Evolutionary conservation across 768 basidiomycete genomes (phyloP).

Genomic region (Sistotremastrum niveocremeum): DNA sequence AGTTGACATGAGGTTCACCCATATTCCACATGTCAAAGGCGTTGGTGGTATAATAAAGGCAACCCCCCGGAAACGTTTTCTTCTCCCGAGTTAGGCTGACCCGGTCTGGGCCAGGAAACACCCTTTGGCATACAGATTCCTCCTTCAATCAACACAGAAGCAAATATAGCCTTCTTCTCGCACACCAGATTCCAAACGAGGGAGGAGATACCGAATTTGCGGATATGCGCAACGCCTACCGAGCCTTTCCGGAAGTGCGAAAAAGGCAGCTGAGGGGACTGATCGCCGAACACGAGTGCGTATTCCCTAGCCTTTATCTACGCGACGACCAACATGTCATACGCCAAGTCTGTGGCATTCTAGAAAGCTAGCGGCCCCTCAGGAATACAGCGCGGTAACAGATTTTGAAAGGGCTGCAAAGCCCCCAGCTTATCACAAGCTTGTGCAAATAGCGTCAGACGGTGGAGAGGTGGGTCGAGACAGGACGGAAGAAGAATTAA

Average conservation of each 20-base stretch:
- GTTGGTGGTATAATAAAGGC: conserved; percentile 12
- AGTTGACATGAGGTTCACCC: background rate
- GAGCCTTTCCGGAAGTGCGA: conserved; percentile 13
- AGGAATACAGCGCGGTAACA: conserved; percentile 8
- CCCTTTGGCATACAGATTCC: conserved; percentile 14
- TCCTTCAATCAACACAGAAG: conserved; percentile 13
- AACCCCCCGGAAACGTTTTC: background rate
- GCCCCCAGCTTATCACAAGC: conserved; percentile 11
- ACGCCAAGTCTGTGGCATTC: conserved; percentile 10
- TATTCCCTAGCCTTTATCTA: background rate
- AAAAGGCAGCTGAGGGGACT: conserved; percentile 10
- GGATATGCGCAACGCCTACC: conserved; percentile 14
- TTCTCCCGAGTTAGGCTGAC: background rate
- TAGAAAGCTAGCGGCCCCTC: conserved; percentile 10
- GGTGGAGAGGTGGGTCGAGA: conserved; percentile 3
- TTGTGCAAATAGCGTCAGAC: conserved; percentile 8
- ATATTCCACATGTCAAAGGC: background rate
- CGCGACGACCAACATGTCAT: background rate
- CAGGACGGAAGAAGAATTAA: background rate
- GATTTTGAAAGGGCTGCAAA: conserved; percentile 7
- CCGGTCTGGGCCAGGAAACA: conserved; percentile 9
- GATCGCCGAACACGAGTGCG: conserved; percentile 10
- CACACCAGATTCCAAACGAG: conserved; percentile 12
- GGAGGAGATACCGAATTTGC: conserved; percentile 18
- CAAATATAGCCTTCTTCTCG: conserved; percentile 15